These are phyloP conservation scores for Coemansia sp. DNA, from an alignment of 371 early-diverging fungal species.

Conservation along the genomic window DNA sequence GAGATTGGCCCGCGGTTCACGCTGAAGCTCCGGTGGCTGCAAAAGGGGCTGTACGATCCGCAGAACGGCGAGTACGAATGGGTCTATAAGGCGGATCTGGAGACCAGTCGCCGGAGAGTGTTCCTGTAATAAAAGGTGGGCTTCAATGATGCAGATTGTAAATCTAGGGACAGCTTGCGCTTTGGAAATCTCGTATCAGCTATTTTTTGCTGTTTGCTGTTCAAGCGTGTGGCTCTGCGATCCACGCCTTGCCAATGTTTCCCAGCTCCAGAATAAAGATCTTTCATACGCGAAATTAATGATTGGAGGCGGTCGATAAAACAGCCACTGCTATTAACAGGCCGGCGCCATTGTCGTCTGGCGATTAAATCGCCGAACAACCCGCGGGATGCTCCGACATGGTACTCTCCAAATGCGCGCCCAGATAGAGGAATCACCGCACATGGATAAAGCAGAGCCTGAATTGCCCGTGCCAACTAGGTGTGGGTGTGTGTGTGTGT, in stretches of 20 bases:
- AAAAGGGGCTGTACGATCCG: slow-evolving; percentile 90
- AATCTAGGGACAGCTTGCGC: neutral
- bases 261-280: no score
- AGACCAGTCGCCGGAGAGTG: slow-evolving; percentile 80
- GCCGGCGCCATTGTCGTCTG: no score
- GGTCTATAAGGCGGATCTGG: slow-evolving; percentile 87
- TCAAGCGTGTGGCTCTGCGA: neutral
- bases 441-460: no score
- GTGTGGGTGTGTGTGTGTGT: neutral
- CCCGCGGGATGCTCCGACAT: no score
- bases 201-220: neutral
- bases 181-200: neutral
- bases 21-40: slow-evolving; percentile 89
- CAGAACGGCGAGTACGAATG: slow-evolving; percentile 87
- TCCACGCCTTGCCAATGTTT: no score
- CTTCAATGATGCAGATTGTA: no score
- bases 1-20: slow-evolving; percentile 98
- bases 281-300: no score
- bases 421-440: no score
- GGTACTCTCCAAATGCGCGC: no score
- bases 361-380: no score
- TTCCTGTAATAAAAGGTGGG: slow-evolving; percentile 57
- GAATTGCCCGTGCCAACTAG: neutral
- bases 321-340: no score
- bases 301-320: no score